phyloP scores from a whole-genome alignment of 768 basidiomycete genomes.

The Paxillus ammoniavirescens region DNA sequence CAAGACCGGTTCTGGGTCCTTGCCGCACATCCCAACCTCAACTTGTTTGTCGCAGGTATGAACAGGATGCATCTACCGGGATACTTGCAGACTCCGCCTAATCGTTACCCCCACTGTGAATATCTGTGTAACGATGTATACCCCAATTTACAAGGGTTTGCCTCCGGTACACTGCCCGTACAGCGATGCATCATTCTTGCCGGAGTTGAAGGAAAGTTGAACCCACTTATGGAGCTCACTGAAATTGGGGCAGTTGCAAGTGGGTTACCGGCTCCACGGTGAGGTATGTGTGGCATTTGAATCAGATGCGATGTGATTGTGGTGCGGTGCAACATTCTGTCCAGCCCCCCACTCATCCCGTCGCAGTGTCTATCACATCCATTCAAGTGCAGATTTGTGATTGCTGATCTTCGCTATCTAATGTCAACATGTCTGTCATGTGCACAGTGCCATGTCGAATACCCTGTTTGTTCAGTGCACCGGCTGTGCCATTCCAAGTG shows the following conservation, averaged over 20 bases:
- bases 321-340: neutral
- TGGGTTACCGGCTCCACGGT: conserved; percentile 79
- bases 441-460: no score
- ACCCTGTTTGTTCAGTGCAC: no score
- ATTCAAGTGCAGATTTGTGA: no score
- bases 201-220: conserved; percentile 81
- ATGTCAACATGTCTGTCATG: no score
- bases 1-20: conserved; percentile 98
- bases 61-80: no score
- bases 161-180: conserved; percentile 83
- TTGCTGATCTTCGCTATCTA: no score
- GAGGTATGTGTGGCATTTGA: conserved; percentile 3
- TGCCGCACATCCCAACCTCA: conserved; percentile 93
- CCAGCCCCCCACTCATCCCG: neutral
- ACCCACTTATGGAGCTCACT: conserved; percentile 70
- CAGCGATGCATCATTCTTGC: conserved; percentile 85
- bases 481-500: no score
- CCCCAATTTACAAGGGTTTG: conserved; percentile 92
- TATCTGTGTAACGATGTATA: conserved; percentile 86
- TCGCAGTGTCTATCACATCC: no score
- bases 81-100: no score
- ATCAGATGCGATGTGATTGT: neutral
- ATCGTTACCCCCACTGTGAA: no score
- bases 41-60: conserved; percentile 91
- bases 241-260: conserved; percentile 76